Evolutionary conservation across 148 eudicot species (phyloP).

Genomic region (Talinum fruticosum): DNA sequence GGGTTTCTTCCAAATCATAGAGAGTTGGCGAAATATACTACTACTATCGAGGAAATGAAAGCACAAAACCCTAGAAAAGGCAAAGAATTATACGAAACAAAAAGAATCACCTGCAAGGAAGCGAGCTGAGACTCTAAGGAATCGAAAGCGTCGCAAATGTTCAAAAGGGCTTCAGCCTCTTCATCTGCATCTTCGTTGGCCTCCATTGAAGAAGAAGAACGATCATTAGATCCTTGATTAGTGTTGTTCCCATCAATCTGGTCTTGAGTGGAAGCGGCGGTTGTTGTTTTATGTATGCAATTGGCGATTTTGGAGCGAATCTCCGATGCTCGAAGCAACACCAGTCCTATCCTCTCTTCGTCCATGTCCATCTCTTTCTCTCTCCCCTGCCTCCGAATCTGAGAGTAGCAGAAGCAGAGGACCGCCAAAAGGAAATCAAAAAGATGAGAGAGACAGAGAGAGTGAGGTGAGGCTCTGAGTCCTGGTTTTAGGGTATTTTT

Average conservation of each 20-base stretch:
- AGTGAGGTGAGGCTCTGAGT: not conserved
- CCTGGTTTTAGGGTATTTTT: constrained; percentile 7
- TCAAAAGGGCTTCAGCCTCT: constrained; percentile 54
- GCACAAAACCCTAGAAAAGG: not conserved
- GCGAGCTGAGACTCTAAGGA: constrained; percentile 75
- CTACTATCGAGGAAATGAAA: not conserved
- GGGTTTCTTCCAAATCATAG: constrained; percentile 2
- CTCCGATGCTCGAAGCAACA: constrained; percentile 65
- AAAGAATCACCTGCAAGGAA: constrained; percentile 61
- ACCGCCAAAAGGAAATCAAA: not conserved
- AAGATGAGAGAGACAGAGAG: not conserved
- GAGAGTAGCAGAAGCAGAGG: not conserved
- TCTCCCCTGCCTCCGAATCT: constrained; percentile 6
- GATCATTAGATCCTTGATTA: not conserved
- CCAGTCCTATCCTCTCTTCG: constrained; percentile 64
- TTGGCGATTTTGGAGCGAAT: constrained; percentile 61
- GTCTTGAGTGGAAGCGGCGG: not conserved
- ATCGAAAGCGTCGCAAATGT: constrained; percentile 74
- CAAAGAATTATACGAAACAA: not conserved
- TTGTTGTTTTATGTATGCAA: constrained; percentile 50
- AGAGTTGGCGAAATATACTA: not conserved
- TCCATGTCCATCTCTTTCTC: constrained; percentile 46
- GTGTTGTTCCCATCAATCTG: not conserved
- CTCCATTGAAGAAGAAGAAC: constrained; percentile 16
- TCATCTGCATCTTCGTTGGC: constrained; percentile 23